phyloP scores from a whole-genome alignment of 352 stramenopile genomes.

The Phytopythium ostracodes region DNA sequence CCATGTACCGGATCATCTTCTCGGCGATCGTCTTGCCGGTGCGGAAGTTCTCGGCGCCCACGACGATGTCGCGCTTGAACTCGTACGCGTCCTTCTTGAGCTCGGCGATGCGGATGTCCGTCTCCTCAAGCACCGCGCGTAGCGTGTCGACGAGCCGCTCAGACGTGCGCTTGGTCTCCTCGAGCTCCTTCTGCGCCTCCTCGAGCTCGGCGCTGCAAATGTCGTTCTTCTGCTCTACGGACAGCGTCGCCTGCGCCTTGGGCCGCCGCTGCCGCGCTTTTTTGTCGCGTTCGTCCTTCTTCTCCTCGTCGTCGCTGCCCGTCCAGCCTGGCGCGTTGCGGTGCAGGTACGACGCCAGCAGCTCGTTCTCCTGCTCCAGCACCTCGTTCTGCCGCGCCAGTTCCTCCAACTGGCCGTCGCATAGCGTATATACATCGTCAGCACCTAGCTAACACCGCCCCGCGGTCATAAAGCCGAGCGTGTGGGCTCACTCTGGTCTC shows the following conservation, averaged over 20 bases:
- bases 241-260: constrained; percentile 66
- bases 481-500: constrained; percentile 44
- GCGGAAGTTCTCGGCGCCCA: constrained; percentile 92
- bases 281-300: constrained; percentile 49
- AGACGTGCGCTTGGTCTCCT: constrained; percentile 87
- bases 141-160: constrained; percentile 94
- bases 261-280: constrained; percentile 47
- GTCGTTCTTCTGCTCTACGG: constrained; percentile 93
- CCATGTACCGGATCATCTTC: constrained; percentile 94
- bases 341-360: constrained; percentile 85
- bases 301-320: constrained; percentile 68
- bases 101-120: constrained; percentile 92
- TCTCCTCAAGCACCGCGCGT: constrained; percentile 90
- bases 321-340: constrained; percentile 41
- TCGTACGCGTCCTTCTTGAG: constrained; percentile 96
- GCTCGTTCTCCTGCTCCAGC: constrained; percentile 88
- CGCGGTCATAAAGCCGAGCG: not conserved
- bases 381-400: constrained; percentile 85
- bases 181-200: constrained; percentile 82
- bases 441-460: not conserved
- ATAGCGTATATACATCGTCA: too few relatives aligned
- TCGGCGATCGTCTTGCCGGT: constrained; percentile 92
- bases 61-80: constrained; percentile 95
- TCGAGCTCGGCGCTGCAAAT: constrained; percentile 87
- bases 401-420: constrained; percentile 75